Evolutionary conservation across 1,139 yeast genomes (phyloP).

Genomic region (Kurtzmaniella natalensis): DNA sequence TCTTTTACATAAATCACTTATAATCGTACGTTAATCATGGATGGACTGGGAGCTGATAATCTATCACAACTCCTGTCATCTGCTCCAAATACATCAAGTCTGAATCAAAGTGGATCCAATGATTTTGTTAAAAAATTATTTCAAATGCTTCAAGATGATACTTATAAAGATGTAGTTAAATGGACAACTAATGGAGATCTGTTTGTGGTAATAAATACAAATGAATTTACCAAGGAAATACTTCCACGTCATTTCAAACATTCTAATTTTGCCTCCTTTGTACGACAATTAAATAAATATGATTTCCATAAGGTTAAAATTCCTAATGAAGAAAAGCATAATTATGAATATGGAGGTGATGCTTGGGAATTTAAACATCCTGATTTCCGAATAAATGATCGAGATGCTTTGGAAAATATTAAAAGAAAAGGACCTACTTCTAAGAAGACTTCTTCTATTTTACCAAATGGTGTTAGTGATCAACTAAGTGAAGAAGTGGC

Average conservation of each 20-base stretch:
- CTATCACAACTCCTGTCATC: no score
- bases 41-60: not conserved
- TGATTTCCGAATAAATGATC: conserved; percentile 69
- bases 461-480: conserved; percentile 4
- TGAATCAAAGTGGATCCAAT: conserved; percentile 49
- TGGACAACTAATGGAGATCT: conserved; percentile 85
- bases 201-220: conserved; percentile 84
- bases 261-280: conserved; percentile 90
- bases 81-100: conserved; percentile 15
- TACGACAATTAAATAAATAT: conserved; percentile 89
- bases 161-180: conserved; percentile 65
- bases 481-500: conserved; percentile 6
- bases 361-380: conserved; percentile 97
- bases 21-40: not conserved
- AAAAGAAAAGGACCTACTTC: conserved; percentile 73
- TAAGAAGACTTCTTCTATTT: conserved; percentile 23
- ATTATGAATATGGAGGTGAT: conserved; percentile 65
- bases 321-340: conserved; percentile 48
- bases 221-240: conserved; percentile 80
- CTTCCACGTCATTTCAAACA: conserved; percentile 91
- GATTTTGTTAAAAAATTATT: conserved; percentile 75
- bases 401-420: conserved; percentile 70
- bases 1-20: no score
- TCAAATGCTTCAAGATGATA: conserved; percentile 80
- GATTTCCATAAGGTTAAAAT: conserved; percentile 92